Base-by-base conservation (phyloP, 2,329 filamentous ascomycete species). In the Diplocarpon rosae region DNA sequence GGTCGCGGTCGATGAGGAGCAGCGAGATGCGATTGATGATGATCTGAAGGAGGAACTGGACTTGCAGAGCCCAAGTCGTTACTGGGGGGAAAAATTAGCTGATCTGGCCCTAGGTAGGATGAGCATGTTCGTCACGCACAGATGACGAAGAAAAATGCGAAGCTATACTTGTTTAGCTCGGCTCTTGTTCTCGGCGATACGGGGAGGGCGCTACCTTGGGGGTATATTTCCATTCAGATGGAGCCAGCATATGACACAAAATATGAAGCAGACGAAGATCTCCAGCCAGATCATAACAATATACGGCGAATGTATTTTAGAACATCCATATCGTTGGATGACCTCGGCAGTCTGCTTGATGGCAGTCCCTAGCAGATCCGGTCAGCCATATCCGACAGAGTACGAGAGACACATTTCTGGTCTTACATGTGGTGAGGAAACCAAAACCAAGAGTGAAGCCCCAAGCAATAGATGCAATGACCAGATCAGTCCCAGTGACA, bases 11-110 rank as follows among this genome's bases (percentile, higher is more conserved):
- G 12, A 69, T 64, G 11, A 68, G 63, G 30, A 75, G 67, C 32
- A 76, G 64, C 0, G 66, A 63, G 16, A 74, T 69, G 42, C 72
- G 66, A 51, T 75, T 75, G 56, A 74, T 68, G 50, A 75, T 73
- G 37, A 76, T 75, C 51, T 75, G 71, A 60, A 74, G 66, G 1
- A 75, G 52, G 1, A 73, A 59, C 47, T 75, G 72, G 12, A 73
- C 69, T 70, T 48, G 68, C 47, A 45, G 64, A 52, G 42, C 61
- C 54, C 52, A 58, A 7, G 41, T 43, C n/a, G 49, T 53, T n/a
- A 55, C 54, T 57, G n/a, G n/a, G n/a, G 28, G 6, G 27, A 32
- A 9, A 24, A 12, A 37, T 36, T n/a, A 41, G 38, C 13, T 7
- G 32, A 13, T 30, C 29, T 8, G 13, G 20, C 8, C 11, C 16